phyloP scores from a whole-genome alignment of 2,329 filamentous ascomycete genomes.

The Apiospora marii region DNA sequence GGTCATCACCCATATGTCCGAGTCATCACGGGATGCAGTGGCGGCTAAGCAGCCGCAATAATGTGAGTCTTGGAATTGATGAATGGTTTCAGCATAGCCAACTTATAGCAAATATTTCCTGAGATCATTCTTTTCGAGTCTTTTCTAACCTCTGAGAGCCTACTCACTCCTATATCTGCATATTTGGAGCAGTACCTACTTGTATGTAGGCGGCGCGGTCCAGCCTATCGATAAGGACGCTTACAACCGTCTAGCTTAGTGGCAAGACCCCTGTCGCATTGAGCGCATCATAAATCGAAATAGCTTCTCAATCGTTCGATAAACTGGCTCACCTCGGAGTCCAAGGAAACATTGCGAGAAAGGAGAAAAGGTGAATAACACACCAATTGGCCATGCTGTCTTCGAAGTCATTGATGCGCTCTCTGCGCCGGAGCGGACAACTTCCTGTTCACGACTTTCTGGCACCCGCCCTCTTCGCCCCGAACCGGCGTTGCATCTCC shows the following conservation, averaged over 20 bases:
- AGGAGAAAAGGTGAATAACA: neutral
- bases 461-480: constrained; percentile 43
- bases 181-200: neutral
- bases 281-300: constrained; percentile 11
- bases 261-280: neutral
- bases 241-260: constrained; percentile 8
- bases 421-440: constrained; percentile 33
- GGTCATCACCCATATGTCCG: too few species aligned
- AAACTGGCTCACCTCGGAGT: constrained; percentile 7
- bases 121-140: neutral
- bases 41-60: neutral
- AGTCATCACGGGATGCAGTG: neutral
- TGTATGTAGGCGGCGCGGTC: neutral
- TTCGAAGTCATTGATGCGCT: constrained; percentile 26
- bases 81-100: neutral
- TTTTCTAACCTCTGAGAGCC: neutral
- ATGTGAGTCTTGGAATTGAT: neutral
- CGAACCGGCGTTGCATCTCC: constrained; percentile 36
- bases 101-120: neutral
- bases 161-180: neutral
- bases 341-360: neutral
- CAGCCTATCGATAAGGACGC: constrained; percentile 1
- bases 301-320: constrained; percentile 5
- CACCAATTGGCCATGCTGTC: neutral
- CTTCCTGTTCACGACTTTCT: constrained; percentile 48